Percentiles rank a stretch among this genome's conserved stretches.
Evolutionary conservation across 192 early-diverging fungal species (phyloP).

Genomic region (Rhizophlyctis rosea): DNA sequence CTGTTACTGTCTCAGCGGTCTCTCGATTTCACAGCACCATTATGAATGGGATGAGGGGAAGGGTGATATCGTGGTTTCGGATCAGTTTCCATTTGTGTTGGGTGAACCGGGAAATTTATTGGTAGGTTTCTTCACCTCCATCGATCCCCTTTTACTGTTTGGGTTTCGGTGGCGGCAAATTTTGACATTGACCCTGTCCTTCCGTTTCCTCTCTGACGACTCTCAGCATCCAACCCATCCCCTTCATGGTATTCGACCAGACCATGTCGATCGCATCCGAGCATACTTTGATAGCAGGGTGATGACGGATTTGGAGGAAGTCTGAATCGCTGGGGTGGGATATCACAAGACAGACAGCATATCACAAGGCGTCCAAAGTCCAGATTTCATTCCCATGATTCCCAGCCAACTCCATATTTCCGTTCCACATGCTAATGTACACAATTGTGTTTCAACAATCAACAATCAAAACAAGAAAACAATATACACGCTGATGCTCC

Average conservation of each 20-base stretch:
- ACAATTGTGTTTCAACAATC: not conserved
- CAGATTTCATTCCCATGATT: not conserved
- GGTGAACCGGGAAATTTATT: slow-evolving; percentile 5
- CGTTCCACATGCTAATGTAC: not conserved
- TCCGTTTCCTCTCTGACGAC: too few relatives aligned
- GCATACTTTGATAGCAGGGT: slow-evolving; percentile 31
- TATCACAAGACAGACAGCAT: too few relatives aligned
- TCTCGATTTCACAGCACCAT: slow-evolving; percentile 81
- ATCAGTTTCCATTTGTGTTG: not conserved
- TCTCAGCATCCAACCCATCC: slow-evolving; percentile 64
- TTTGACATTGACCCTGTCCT: too few relatives aligned
- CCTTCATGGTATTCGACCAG: slow-evolving; percentile 63
- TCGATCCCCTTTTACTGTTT: too few relatives aligned
- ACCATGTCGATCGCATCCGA: slow-evolving; percentile 34
- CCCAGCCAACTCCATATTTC: not conserved
- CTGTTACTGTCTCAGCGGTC: slow-evolving; percentile 84
- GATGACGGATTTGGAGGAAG: too few relatives aligned
- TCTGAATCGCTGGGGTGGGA: too few relatives aligned
- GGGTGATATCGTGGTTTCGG: slow-evolving; percentile 44
- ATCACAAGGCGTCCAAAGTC: not conserved
- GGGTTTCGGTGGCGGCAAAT: too few relatives aligned
- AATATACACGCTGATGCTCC: too few relatives aligned
- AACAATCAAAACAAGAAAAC: too few relatives aligned
- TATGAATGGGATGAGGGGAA: slow-evolving; percentile 39
- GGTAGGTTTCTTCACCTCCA: too few relatives aligned